Evolutionary conservation across 345 rosid genomes (phyloP), one percentile per base, ranked within the genome.

Genomic region (Nasturtium officinale): DNA sequence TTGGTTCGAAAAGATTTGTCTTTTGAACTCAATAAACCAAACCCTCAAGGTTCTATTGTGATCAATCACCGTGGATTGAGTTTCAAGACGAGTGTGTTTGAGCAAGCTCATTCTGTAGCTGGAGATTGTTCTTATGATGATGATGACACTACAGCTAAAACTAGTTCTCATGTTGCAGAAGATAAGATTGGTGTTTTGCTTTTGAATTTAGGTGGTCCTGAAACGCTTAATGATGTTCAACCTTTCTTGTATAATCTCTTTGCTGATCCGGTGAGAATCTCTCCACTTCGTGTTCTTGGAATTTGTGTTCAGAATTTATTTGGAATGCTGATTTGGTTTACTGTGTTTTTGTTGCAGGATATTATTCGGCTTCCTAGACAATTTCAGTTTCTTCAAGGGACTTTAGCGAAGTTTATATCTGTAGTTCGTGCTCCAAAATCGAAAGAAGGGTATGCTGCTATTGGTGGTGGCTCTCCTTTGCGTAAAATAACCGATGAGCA

Each of bases 371-470:
- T 90, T 62, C 98, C 99, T 0, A 86, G 98, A 77, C 82, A 79
- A 53, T 91, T 95, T 83, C 87, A 69, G 83, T 90, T 91, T 82
- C 89, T 91, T 47, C 98, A 90, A 77, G 74, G 82, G 35, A 88
- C 99, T 16, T 63, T 91, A 65, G 99, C 97, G 2, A 69, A 88
- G 42, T 81, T 91, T 23, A 95, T 95, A 63, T 95, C 98, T 67
- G 82, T 88, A 13, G 78, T 89, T 42, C 87, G 96, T 12, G 96
- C 99, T 12, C 96, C 96, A 1, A 91, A 91, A 72, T 90, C 96
- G 33, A 91, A 84, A 84, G 96, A 91, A 84, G 99, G 96, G 59
- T 95, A 95, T 87, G 99, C 99, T 79, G 83, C 97, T 54, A 91
- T 95, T 42, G 99, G 99, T 42, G 99, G 99, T 35, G 92, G 97